Evolutionary conservation across 495 filamentous ascomycete genomes (phyloP), one percentile per base, ranked within the genome.

Genomic region (Filosporella fistucella): DNA sequence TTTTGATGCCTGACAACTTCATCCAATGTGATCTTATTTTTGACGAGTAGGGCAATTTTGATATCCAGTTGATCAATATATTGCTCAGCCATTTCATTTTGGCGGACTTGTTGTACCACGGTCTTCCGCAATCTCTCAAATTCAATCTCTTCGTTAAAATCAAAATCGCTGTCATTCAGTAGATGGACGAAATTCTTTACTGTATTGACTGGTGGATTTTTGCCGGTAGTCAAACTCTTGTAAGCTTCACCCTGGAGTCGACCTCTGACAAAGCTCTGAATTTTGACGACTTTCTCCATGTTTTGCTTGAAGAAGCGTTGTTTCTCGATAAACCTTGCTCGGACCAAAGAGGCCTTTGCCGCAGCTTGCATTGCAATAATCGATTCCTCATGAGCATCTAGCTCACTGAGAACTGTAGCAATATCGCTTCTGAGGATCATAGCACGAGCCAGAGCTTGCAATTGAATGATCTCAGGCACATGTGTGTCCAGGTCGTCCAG

Each of bases 21-120:
- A 62, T 99, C 93, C 1, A 97, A 75, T 0, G 94, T 97, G 61
- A 99, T 99, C 68, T 97, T 99, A 69, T 97, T 97, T 72, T 97
- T 96, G 51, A 97, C 94, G 13, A 99, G 77, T 4, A 99, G 78
- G 11, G 91, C 93, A 59, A 99, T 99, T 68, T 99, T 99, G 73
- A 96, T 95, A 59, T 97, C 94, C 33, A 99, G 75, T 58, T 97
- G 91, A 56, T 94, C 90, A 58, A 99, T 95, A 58, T 97, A 97
- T 58, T 95, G 88, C 67, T 99, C 94, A 17, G 93, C 85, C 71
- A 95, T 77, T 63, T 99, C 93, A 55, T 97, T 97, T 54, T 96
- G 91, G 12, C 93, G 84, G 9, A 97, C 91, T 62, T 96, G 90
- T 60, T 96, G 91, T 18, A 97, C 91, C 2, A 99, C 93, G 4